Evolutionary conservation across 208 protist species (phyloP), one percentile per base, ranked within the genome.

Genomic region (Borovskyia barvae): DNA sequence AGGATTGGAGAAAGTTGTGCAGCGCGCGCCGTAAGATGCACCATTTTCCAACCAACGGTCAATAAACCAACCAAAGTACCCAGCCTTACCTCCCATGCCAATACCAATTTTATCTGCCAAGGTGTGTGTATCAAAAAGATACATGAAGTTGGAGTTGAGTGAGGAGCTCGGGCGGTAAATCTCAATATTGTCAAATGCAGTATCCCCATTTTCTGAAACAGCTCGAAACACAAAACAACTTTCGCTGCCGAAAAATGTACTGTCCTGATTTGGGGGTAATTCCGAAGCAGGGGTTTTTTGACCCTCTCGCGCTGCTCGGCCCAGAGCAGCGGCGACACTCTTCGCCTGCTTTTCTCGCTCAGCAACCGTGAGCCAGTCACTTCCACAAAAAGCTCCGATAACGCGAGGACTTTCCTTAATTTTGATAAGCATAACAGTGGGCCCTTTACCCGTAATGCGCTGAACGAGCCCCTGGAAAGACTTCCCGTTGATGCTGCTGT

Each of bases 121-220:
- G 3, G 84, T 74, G 52, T 91, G 80, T 1, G 60, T 55, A 20
- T 91, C 80, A 37, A 91, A 91, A 0, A 87, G 56, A 41, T 91
- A 91, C 84, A 91, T 87, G 33, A 87, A 91, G 40, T 91, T 91
- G 3, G 74, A 54, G 35, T 91, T 91, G 29, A 75, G 55, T 1
- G 66, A 80, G 0, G 76, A 49, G 7, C 39, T 40, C 0, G 77
- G 61, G 4, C 50, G 46, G 39, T 77, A 85, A 19, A 85, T 50
- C 24, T 70, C 53, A 6, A 53, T 47, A 2, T 47, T 17, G 2
- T 53, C 12, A n/a, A 25, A 65, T 0, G 46, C 57, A 3, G 54
- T 47, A 42, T 41, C 28, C 11, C 11, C 35, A 17, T 50, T 42
- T 12, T 32, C 24, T 15, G 15, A 19, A 12, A 70, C 17, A 4